phyloP scores from a whole-genome alignment of 2,329 filamentous ascomycete genomes.

The Claviceps sp. region DNA sequence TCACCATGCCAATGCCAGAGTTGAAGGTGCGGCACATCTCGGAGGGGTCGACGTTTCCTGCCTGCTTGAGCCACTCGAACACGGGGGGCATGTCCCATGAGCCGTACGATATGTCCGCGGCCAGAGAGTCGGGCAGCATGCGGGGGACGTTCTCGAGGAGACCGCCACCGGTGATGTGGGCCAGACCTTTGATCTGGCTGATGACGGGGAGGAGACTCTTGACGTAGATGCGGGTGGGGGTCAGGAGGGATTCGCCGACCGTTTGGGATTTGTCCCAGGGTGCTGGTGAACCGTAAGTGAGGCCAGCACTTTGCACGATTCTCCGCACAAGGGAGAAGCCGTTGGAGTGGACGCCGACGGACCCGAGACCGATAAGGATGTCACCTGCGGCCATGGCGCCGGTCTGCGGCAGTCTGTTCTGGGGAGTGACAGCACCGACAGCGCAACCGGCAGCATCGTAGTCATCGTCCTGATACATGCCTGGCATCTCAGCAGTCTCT shows the following conservation, averaged over 20 bases:
- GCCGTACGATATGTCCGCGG: constrained; percentile 66
- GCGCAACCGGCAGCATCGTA: constrained; percentile 91
- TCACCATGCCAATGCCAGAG: constrained; percentile 86
- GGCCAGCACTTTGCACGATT: constrained; percentile 60
- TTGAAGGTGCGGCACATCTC: constrained; percentile 96
- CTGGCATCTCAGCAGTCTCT: constrained; percentile 97
- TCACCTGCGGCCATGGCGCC: constrained; percentile 70
- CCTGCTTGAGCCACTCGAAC: constrained; percentile 72
- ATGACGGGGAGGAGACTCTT: constrained; percentile 59
- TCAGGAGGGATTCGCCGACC: constrained; percentile 67
- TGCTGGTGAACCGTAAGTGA: constrained; percentile 57
- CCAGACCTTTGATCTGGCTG: constrained; percentile 72
- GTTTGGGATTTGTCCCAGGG: constrained; percentile 58
- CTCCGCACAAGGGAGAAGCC: constrained; percentile 93
- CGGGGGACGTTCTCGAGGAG: constrained; percentile 88
- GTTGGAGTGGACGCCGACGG: constrained; percentile 86
- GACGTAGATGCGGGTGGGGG: constrained; percentile 90
- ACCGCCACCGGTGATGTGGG: constrained; percentile 93
- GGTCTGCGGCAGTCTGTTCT: constrained; percentile 60
- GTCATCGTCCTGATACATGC: constrained; percentile 76
- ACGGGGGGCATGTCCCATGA: constrained; percentile 66
- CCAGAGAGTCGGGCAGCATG: constrained; percentile 69
- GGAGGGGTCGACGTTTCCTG: constrained; percentile 53
- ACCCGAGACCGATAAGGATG: constrained; percentile 72
- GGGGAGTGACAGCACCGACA: constrained; percentile 64